These are phyloP conservation scores for Moricandia moricandioides DNA, from an alignment of 345 rosid species.

Conservation along the genomic window DNA sequence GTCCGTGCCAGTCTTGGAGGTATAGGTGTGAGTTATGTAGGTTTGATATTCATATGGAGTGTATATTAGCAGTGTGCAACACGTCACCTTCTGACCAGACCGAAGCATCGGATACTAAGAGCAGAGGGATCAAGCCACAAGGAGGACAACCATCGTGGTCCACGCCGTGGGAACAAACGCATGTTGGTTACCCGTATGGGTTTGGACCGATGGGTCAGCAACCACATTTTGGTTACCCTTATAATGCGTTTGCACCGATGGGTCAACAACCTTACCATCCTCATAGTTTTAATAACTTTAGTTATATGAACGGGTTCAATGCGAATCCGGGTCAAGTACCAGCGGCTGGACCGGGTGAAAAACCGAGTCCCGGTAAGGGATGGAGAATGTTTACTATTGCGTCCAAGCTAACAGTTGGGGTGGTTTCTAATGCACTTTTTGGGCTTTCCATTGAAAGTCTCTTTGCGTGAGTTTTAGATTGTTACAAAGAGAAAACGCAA, in stretches of 20 bases:
- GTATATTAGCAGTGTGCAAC: conserved; percentile 28
- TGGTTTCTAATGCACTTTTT: conserved; percentile 16
- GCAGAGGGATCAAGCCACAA: background rate
- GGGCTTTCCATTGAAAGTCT: conserved; percentile 12
- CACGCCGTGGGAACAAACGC: conserved; percentile 3
- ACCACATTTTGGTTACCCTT: background rate
- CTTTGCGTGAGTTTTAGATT: background rate
- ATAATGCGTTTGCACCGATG: background rate
- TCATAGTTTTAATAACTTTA: background rate
- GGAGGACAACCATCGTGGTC: conserved; percentile 10
- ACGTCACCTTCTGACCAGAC: conserved; percentile 12
- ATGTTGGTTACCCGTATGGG: conserved; percentile 3
- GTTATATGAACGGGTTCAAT: background rate
- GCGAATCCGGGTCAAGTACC: conserved; percentile 16
- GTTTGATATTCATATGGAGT: conserved; percentile 42
- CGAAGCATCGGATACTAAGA: background rate
- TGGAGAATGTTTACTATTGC: conserved; percentile 36
- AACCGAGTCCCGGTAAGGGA: conserved; percentile 13
- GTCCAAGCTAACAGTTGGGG: conserved; percentile 27
- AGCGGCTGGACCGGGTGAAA: background rate
- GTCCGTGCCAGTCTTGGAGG: conserved; percentile 39
- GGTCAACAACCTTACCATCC: conserved; percentile 17
- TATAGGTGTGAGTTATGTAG: conserved; percentile 41
- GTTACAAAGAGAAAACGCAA: background rate
- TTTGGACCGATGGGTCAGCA: conserved; percentile 4